Base-by-base conservation (phyloP, 192 early-diverging fungal genomes). In the Coemansia aciculifera region DNA sequence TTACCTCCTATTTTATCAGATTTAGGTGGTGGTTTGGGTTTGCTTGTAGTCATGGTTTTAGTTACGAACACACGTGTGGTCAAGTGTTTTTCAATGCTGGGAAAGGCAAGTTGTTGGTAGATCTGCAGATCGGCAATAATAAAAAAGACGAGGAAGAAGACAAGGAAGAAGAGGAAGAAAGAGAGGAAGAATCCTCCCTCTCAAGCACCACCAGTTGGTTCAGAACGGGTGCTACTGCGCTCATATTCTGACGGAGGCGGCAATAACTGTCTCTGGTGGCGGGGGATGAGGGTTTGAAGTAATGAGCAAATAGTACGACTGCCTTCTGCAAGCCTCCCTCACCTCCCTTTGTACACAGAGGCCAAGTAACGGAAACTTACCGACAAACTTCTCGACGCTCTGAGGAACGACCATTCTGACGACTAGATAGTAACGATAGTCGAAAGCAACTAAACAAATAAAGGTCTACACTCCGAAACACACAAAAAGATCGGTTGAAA, bases 1-100 rank as follows among this genome's bases (percentile, higher is more conserved):
- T 93, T 93, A 56, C 89, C 89, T 69, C 91, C 91, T 91, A 86
- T 6, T n/a, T 64, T 37, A 23, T 34, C 29, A 13, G 66, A 23
- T 34, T 63, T 70, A 43, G 31, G 59, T 39, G 43, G 29, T 17
- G 29, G 39, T 49, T 12, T 21, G 43, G 63, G 19, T 65, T 61
- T 61, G 21, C 29, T 39, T 17, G 21, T 61, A 38, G 36, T 36
- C 38, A 34, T 38, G 27, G 27, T 23, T 21, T 29, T 54, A 49
- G 46, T 49, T 49, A 19, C 15, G 15, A 43, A 12, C 5, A 29
- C 6, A 37, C 23, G 29, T 44, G 31, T 17, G 21, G 42, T 6
- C 7, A 51, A 49, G 44, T 34, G 49, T 31, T 64, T 49, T 7
- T 31, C 40, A 63, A 37, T 15, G 5, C 40, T 9, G 32, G 11